Evolutionary conservation across 495 filamentous ascomycete species (phyloP).

Genomic region (Pyrenopolyporus hunteri): DNA sequence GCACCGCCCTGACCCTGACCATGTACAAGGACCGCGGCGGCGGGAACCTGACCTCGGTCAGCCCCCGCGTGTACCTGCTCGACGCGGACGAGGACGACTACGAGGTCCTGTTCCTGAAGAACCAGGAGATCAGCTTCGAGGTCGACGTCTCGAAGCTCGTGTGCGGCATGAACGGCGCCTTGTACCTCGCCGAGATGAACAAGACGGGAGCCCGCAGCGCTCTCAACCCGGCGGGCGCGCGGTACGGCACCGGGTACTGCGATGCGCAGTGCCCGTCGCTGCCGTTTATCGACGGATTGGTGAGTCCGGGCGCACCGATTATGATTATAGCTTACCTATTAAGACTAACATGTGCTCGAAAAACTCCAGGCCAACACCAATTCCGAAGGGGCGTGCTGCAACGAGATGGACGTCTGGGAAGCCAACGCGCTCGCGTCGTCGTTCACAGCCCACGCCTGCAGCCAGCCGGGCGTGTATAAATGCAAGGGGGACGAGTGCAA

Average conservation of each 20-base stretch:
- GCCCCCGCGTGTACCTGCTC: constrained; percentile 68
- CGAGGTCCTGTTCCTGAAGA: constrained; percentile 62
- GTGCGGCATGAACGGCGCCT: constrained; percentile 74
- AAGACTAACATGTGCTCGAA: neutral
- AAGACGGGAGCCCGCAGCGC: constrained; percentile 62
- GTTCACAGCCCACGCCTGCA: constrained; percentile 70
- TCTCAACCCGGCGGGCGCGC: constrained; percentile 70
- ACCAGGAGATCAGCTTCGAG: constrained; percentile 71
- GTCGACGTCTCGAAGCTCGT: constrained; percentile 69
- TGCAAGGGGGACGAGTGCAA: constrained; percentile 62
- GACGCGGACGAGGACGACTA: constrained; percentile 58
- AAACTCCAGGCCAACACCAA: constrained; percentile 58
- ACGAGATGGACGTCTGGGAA: constrained; percentile 77
- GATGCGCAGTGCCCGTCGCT: constrained; percentile 72
- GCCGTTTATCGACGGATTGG: constrained; percentile 72
- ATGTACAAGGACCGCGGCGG: constrained; percentile 56
- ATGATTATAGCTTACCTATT: neutral
- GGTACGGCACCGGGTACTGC: constrained; percentile 78
- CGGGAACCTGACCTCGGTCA: constrained; percentile 52
- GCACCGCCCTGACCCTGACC: constrained; percentile 60
- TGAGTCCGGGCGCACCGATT: constrained; percentile 29
- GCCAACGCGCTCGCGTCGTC: constrained; percentile 66
- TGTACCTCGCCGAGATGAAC: constrained; percentile 73
- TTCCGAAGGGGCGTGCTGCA: constrained; percentile 68
- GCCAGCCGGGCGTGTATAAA: constrained; percentile 54